Conservation (phyloP, 2,329 filamentous ascomycete species). For the Xylaria sp. region DNA sequence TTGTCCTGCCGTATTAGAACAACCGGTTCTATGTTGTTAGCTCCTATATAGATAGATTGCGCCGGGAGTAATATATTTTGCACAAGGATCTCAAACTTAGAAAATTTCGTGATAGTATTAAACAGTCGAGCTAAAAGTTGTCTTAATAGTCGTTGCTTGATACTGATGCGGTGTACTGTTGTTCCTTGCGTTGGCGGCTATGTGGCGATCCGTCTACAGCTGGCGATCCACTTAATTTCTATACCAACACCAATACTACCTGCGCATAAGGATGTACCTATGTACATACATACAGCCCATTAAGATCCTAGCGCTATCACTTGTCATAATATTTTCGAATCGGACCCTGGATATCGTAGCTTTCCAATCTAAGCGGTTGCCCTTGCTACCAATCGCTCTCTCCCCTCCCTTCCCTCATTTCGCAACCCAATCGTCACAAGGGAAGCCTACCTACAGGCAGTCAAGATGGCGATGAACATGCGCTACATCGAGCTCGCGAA, state of each 20-base stretch:
- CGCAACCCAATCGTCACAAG: neutral
- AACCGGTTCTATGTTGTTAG: too few relatives aligned
- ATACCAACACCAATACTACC: too few relatives aligned
- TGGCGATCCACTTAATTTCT: conserved; percentile 13
- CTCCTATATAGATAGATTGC: too few relatives aligned
- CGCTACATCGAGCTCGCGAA: conserved; percentile 70
- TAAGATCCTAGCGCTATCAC: conserved; percentile 18
- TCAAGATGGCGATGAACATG: conserved; percentile 43
- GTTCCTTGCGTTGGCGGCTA: neutral
- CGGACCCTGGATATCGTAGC: conserved; percentile 10
- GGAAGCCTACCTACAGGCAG: conserved; percentile 1
- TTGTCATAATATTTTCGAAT: conserved; percentile 11
- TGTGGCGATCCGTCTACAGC: conserved; percentile 11
- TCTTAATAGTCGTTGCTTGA: neutral
- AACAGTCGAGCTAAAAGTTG: neutral
- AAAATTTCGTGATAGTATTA: neutral
- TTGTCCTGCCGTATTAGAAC: neutral
- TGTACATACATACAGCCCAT: neutral
- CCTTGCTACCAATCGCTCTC: neutral
- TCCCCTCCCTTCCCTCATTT: neutral
- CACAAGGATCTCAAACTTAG: neutral
- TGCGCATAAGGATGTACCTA: neutral
- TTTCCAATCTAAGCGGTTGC: neutral
- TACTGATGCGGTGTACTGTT: too few relatives aligned
- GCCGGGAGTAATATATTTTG: too few relatives aligned